Evolutionary conservation across 768 basidiomycete species (phyloP).

Genomic region (Cytidiella melzeri): DNA sequence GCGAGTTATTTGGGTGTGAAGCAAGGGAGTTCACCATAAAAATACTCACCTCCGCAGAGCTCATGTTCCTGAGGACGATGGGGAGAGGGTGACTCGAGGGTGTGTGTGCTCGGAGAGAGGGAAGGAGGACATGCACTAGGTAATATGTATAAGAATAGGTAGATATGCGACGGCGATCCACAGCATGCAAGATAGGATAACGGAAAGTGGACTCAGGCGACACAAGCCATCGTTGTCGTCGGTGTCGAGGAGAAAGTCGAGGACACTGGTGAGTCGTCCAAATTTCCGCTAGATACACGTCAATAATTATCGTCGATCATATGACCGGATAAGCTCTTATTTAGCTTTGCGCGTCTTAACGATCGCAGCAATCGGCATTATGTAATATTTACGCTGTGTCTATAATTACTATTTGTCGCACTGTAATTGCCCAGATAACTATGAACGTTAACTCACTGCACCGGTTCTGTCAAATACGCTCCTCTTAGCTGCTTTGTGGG

Average conservation of each 20-base stretch:
- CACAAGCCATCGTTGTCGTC: not conserved
- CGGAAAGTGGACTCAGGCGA: not conserved
- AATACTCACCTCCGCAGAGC: slow-evolving; percentile 7
- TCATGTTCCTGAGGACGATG: slow-evolving; percentile 12
- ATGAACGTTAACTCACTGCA: too few species aligned
- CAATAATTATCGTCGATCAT: not conserved
- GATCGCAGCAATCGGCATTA: too few species aligned
- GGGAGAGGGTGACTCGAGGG: slow-evolving; percentile 9
- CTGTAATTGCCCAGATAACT: too few species aligned
- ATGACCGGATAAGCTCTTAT: not conserved
- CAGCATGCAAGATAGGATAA: not conserved
- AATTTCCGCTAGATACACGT: not conserved
- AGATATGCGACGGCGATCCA: not conserved
- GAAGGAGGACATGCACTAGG: slow-evolving; percentile 9
- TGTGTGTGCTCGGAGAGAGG: not conserved
- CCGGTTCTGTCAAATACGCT: not conserved
- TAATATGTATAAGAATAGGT: slow-evolving; percentile 6
- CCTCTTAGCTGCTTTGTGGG: not conserved
- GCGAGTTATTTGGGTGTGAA: too few species aligned
- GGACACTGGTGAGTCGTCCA: not conserved
- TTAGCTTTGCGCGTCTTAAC: too few species aligned
- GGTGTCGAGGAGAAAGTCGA: not conserved
- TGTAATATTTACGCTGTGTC: too few species aligned
- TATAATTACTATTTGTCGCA: too few species aligned
- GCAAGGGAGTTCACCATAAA: too few species aligned